Conservation (phyloP, 805 yeast species). For the Saturnispora halmiae region DNA sequence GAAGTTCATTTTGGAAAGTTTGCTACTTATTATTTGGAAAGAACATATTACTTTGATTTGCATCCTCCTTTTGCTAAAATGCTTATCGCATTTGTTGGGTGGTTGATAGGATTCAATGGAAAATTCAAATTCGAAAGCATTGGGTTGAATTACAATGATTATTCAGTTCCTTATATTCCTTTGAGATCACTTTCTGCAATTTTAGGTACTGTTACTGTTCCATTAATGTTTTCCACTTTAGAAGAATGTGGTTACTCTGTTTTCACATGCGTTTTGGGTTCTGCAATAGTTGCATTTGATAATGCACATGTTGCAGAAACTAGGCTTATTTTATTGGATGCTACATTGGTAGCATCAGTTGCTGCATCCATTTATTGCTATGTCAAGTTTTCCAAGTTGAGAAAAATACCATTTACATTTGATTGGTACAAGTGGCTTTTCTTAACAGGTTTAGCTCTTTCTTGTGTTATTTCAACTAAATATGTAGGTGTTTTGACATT, state of each 20-base stretch:
- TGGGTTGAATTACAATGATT: conserved; percentile 70
- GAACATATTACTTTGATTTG: conserved; percentile 89
- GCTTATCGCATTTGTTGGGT: conserved; percentile 84
- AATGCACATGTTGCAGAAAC: conserved; percentile 88
- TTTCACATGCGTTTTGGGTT: conserved; percentile 68
- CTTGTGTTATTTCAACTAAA: conserved; percentile 90
- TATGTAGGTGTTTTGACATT: conserved; percentile 94
- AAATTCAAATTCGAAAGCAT: conserved; percentile 81
- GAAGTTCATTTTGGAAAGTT: conserved; percentile 57
- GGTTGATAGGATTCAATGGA: conserved; percentile 86
- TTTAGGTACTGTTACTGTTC: conserved; percentile 76
- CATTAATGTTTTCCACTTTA: conserved; percentile 74
- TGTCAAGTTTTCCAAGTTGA: conserved; percentile 66
- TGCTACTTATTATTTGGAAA: conserved; percentile 75
- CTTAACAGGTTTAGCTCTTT: conserved; percentile 75
- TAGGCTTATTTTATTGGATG: conserved; percentile 83
- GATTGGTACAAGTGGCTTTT: conserved; percentile 86
- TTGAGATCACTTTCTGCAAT: conserved; percentile 71
- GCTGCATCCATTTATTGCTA: conserved; percentile 74
- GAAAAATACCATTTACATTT: conserved; percentile 53
- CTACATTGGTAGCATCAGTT: conserved; percentile 75
- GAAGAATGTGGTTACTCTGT: conserved; percentile 77
- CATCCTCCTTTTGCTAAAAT: conserved; percentile 98
- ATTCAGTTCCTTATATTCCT: conserved; percentile 80
- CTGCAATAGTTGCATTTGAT: conserved; percentile 71